phyloP scores from a whole-genome alignment of 306 rosid genomes.

The Casuarina equisetifolia region DNA sequence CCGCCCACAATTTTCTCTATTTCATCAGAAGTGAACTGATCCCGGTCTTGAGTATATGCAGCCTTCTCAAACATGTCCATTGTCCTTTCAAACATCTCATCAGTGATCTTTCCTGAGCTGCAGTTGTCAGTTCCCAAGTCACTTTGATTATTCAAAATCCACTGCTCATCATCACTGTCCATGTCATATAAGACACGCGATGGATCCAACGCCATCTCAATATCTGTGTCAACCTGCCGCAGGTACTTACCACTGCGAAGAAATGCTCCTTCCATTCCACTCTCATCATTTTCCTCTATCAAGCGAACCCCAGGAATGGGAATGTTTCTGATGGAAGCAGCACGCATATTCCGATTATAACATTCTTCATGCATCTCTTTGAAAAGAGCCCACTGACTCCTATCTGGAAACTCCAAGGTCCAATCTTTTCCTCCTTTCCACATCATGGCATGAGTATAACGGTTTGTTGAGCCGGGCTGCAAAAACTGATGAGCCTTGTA shows the following conservation, averaged over 20 bases:
- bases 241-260: conserved; percentile 71
- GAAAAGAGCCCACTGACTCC: conserved; percentile 93
- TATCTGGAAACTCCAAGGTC: conserved; percentile 86
- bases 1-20: conserved; percentile 63
- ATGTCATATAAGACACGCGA: conserved; percentile 75
- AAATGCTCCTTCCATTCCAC: conserved; percentile 52
- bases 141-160: conserved; percentile 48
- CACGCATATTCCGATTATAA: conserved; percentile 79
- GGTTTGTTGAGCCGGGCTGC: conserved; percentile 97
- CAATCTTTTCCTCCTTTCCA: conserved; percentile 99
- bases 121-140: conserved; percentile 40
- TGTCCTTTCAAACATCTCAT: conserved; percentile 70
- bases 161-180: conserved; percentile 95
- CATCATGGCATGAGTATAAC: conserved; percentile 96
- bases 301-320: conserved; percentile 92
- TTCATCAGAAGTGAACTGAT: conserved; percentile 65
- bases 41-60: conserved; percentile 63
- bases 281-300: conserved; percentile 71
- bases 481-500: conserved; percentile 94
- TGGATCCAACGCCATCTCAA: conserved; percentile 89
- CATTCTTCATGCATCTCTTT: conserved; percentile 98
- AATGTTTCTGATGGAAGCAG: conserved; percentile 84
- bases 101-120: conserved; percentile 42
- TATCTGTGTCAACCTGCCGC: conserved; percentile 74
- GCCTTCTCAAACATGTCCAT: conserved; percentile 91